Evolutionary conservation across 306 rosid species (phyloP).

Genomic region (Cucurbita moschata): DNA sequence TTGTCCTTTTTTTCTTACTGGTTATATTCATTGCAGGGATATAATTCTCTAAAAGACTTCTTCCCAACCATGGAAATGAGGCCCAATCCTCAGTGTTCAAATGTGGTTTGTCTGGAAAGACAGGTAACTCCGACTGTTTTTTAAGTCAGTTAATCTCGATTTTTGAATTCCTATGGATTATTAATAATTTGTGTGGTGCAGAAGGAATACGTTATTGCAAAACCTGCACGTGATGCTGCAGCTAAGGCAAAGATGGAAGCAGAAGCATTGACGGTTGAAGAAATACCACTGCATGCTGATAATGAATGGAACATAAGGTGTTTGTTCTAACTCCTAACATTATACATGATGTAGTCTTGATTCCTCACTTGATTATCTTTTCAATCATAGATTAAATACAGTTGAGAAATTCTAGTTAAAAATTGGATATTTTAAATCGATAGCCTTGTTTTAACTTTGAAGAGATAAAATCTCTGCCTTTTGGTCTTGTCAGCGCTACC

Average conservation of each 20-base stretch:
- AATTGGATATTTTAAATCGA: too few relatives aligned
- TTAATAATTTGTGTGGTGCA: constrained; percentile 22
- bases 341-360: too few relatives aligned
- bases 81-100: constrained; percentile 97
- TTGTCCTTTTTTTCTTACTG: neutral
- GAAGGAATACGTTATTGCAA: constrained; percentile 54
- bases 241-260: constrained; percentile 69
- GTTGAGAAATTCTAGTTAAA: too few relatives aligned
- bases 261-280: constrained; percentile 35
- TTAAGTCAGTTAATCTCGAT: neutral
- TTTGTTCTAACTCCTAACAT: too few relatives aligned
- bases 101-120: constrained; percentile 60
- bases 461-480: too few relatives aligned
- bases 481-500: too few relatives aligned
- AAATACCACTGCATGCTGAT: constrained; percentile 62
- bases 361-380: too few relatives aligned
- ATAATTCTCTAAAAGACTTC: constrained; percentile 87
- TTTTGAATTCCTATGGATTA: neutral
- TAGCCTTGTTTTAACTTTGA: too few relatives aligned
- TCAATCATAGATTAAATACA: too few relatives aligned
- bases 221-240: constrained; percentile 87
- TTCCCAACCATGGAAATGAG: constrained; percentile 98
- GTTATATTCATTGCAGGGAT: constrained; percentile 46
- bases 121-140: constrained; percentile 33
- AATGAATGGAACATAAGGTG: constrained; percentile 99